Conservation (phyloP, 2,329 filamentous ascomycete genomes). For the Trichoderma breve region DNA sequence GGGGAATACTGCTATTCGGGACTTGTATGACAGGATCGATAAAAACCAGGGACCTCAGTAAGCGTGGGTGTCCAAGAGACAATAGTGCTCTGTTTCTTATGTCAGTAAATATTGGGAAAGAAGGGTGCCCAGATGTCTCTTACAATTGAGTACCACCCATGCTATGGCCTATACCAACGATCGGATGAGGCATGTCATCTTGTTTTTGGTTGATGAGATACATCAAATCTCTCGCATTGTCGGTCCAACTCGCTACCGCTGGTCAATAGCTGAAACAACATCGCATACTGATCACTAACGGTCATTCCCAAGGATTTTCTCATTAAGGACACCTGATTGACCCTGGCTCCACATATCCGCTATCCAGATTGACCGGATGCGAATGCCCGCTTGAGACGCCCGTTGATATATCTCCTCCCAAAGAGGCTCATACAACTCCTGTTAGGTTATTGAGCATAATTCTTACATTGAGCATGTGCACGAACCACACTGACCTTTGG, state of each 20-base stretch:
- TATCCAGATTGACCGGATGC: background rate
- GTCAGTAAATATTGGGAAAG: background rate
- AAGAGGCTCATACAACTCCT: background rate
- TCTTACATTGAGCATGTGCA: background rate
- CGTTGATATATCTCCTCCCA: background rate
- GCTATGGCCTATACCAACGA: background rate
- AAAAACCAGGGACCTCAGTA: background rate
- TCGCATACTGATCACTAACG: background rate
- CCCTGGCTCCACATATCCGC: background rate
- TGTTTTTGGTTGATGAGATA: background rate
- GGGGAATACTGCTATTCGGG: background rate
- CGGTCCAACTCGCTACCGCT: background rate
- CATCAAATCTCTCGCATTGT: background rate
- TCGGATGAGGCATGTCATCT: background rate
- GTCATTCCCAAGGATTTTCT: background rate
- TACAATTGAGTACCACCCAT: background rate
- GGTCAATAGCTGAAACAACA: background rate
- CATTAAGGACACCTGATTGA: background rate
- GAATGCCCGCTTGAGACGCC: background rate
- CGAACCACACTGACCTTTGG: background rate
- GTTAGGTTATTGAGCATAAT: background rate
- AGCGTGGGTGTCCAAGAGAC: background rate
- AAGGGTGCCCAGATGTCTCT: background rate
- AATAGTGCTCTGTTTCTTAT: background rate
- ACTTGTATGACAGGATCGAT: background rate